Conservation (phyloP, 192 early-diverging fungal genomes). For the Irineochytrium annulatum region DNA sequence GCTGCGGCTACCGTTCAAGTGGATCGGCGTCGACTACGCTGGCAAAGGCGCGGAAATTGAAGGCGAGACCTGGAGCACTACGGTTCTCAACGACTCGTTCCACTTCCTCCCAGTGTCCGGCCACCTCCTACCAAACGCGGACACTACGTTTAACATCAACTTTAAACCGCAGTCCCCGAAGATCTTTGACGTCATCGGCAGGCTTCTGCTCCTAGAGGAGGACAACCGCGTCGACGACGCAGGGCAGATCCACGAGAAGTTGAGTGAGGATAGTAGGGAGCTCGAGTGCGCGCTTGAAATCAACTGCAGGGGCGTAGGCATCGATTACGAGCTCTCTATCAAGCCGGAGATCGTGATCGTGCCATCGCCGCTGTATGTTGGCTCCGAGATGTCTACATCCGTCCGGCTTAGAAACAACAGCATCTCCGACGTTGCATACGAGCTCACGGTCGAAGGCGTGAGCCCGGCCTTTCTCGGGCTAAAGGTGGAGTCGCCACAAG, state of each 20-base stretch:
- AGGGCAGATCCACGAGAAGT: not conserved
- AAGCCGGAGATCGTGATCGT: slow-evolving; percentile 27
- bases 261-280: not conserved
- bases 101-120: slow-evolving; percentile 29
- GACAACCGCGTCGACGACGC: slow-evolving; percentile 6
- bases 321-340: slow-evolving; percentile 17
- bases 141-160: slow-evolving; percentile 30
- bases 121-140: slow-evolving; percentile 23
- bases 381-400: slow-evolving; percentile 3
- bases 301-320: slow-evolving; percentile 24
- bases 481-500: not conserved
- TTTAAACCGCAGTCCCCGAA: slow-evolving; percentile 30
- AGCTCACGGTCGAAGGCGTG: slow-evolving; percentile 26
- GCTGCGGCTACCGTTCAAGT: slow-evolving; percentile 34
- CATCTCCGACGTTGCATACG: slow-evolving; percentile 33
- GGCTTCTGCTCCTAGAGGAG: slow-evolving; percentile 29
- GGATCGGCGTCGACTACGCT: slow-evolving; percentile 30
- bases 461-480: slow-evolving; percentile 13
- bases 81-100: slow-evolving; percentile 17
- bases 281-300: slow-evolving; percentile 26
- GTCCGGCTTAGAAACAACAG: slow-evolving; percentile 35
- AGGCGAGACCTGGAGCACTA: not conserved
- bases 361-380: slow-evolving; percentile 24
- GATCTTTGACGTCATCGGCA: slow-evolving; percentile 34
- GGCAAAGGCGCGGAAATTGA: not conserved